Evolutionary conservation across 345 rosid species (phyloP).

Genomic region (Mercurialis annua): DNA sequence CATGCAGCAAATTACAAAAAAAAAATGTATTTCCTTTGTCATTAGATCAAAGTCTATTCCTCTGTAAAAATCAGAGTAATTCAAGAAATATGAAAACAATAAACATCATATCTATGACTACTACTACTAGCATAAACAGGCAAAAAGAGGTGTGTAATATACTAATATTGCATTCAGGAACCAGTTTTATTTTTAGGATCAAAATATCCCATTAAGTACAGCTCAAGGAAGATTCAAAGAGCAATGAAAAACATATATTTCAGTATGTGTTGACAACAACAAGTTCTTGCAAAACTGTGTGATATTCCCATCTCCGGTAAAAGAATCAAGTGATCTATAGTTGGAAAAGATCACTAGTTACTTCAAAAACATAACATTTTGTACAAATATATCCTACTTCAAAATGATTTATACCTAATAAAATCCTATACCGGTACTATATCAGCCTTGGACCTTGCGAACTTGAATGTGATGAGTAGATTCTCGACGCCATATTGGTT

Average conservation of each 20-base stretch:
- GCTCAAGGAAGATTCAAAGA: not conserved
- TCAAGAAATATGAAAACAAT: no score
- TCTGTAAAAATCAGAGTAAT: no score
- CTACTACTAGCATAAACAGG: no score
- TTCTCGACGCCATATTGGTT: constrained; percentile 91
- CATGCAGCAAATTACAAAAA: no score
- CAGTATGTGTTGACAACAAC: not conserved
- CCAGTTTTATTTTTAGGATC: no score
- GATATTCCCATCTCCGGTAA: not conserved
- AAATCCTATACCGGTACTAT: constrained; percentile 12
- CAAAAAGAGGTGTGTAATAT: no score
- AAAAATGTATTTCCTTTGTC: no score
- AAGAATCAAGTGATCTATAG: not conserved
- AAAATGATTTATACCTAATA: constrained; percentile 13
- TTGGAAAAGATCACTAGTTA: constrained; percentile 1
- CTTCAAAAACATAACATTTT: not conserved
- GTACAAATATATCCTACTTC: constrained; percentile 4
- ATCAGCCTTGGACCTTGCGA: constrained; percentile 64
- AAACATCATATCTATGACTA: no score
- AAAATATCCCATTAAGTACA: no score
- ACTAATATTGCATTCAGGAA: no score
- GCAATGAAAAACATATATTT: not conserved
- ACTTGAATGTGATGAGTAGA: constrained; percentile 96
- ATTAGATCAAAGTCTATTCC: no score
- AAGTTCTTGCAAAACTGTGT: not conserved